phyloP scores from a whole-genome alignment of 148 eudicot species.

The Salicornia ramosissima region DNA sequence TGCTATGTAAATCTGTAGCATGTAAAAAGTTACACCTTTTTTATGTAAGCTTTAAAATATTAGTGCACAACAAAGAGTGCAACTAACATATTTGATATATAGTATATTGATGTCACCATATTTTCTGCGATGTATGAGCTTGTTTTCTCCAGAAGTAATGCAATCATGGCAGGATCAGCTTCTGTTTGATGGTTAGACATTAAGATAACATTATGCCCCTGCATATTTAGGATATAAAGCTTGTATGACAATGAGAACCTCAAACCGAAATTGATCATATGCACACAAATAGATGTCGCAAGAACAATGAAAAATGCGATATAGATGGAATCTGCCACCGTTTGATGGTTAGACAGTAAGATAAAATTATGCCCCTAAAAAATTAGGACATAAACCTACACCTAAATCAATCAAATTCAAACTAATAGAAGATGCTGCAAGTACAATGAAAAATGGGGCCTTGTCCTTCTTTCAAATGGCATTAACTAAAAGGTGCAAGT shows the following conservation, averaged over 20 bases:
- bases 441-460: background rate
- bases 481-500: background rate
- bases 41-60: slow-evolving; percentile 19
- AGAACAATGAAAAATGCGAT: background rate
- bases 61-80: slow-evolving; percentile 14
- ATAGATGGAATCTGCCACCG: slow-evolving; percentile 99
- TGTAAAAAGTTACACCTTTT: slow-evolving; percentile 20
- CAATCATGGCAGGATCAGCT: slow-evolving; percentile 97
- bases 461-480: background rate
- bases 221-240: slow-evolving; percentile 20
- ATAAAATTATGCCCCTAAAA: slow-evolving; percentile 86
- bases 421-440: background rate
- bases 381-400: background rate
- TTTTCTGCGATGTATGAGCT: slow-evolving; percentile 65
- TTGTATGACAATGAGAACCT: background rate
- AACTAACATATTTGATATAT: slow-evolving; percentile 13
- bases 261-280: background rate
- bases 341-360: slow-evolving; percentile 96
- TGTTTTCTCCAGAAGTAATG: slow-evolving; percentile 75
- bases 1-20: slow-evolving; percentile 77
- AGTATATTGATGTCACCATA: slow-evolving; percentile 42
- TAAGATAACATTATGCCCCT: slow-evolving; percentile 91
- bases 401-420: background rate
- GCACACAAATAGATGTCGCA: background rate
- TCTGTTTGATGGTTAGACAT: slow-evolving; percentile 98